Base-by-base conservation (phyloP, 1,284 basidiomycete genomes). In the Leccinum solheimii region DNA sequence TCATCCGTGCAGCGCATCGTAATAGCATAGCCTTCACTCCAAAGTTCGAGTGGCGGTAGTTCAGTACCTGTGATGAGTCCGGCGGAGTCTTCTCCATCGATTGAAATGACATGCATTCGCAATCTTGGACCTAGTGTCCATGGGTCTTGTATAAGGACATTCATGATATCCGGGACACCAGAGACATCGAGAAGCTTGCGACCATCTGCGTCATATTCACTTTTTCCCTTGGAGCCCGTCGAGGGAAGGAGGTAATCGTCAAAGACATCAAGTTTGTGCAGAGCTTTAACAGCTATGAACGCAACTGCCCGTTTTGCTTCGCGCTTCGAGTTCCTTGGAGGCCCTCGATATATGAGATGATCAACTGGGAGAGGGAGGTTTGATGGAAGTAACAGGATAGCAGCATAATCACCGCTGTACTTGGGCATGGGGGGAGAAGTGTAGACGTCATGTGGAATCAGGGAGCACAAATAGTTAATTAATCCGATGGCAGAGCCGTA, bases 271-370 rank as follows among this genome's bases (percentile, higher is more conserved):
- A 91, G 76, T 43, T 79, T 77, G 64, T 88, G 83, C 21, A 95
- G 78, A 3, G 79, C 77, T 66, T 84, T 86, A 26, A 91, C 89
- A 2, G 89, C 91, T 61, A 83, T 74, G 70, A 92, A 95, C 0
- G 92, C 90, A 9, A 85, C 92, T 2, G 89, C 87, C 16, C 91
- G 86, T 69, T 87, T 92, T 1, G 93, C 92, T 69, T 91, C 90
- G 65, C 83, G 86, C 73, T 93, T 94, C 10, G 88, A 85, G 36
- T 78, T 76, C 61, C 83, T 84, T 9, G 65, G 61, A 1, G 86
- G 85, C 0, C 92, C 91, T 10, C 74, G 69, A 63, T 84, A 87
- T 6, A 78, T 72, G 4, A 89, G 80, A 57, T 84, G 76, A 40
- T 81, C 73, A 0, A 78, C 72, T 0, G 83, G 78, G 2, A 95